Percentiles rank a stretch among this genome's conserved stretches.
Conservation (phyloP, 257 asterid genomes). For the Salvia splendens region DNA sequence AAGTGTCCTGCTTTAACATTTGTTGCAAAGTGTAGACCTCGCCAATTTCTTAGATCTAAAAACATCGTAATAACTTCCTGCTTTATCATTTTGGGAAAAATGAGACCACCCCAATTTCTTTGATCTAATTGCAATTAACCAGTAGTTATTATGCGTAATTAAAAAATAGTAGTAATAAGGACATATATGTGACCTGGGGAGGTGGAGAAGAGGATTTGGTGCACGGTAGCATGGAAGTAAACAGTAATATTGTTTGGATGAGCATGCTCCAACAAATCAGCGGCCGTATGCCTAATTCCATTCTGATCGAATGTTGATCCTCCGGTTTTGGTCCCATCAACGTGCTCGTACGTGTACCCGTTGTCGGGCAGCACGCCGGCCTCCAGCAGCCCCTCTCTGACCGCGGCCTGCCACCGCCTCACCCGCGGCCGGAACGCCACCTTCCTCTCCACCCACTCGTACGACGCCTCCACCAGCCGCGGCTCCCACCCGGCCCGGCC, state of each 20-base stretch:
- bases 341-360: slow-evolving; percentile 59
- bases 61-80: too few relatives aligned
- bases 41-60: too few relatives aligned
- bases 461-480: slow-evolving; percentile 51
- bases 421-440: slow-evolving; percentile 61
- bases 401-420: slow-evolving; percentile 74
- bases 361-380: slow-evolving; percentile 58
- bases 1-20: too few relatives aligned
- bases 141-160: too few relatives aligned
- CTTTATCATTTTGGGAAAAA: too few relatives aligned
- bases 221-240: slow-evolving; percentile 56
- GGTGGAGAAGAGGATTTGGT: slow-evolving; percentile 49
- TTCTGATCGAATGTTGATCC: slow-evolving; percentile 64
- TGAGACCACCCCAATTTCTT: too few relatives aligned
- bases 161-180: too few relatives aligned
- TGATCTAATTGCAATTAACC: too few relatives aligned
- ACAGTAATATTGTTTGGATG: slow-evolving; percentile 44
- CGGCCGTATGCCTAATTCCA: slow-evolving; percentile 75
- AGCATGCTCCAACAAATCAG: slow-evolving; percentile 80
- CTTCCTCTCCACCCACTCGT: slow-evolving; percentile 77
- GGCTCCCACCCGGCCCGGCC: slow-evolving; percentile 61
- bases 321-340: slow-evolving; percentile 73
- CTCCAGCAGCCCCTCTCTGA: slow-evolving; percentile 59
- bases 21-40: too few relatives aligned
- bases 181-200: background rate